Base-by-base conservation (phyloP, 2,329 filamentous ascomycete species). In the Penicillium sp. region DNA sequence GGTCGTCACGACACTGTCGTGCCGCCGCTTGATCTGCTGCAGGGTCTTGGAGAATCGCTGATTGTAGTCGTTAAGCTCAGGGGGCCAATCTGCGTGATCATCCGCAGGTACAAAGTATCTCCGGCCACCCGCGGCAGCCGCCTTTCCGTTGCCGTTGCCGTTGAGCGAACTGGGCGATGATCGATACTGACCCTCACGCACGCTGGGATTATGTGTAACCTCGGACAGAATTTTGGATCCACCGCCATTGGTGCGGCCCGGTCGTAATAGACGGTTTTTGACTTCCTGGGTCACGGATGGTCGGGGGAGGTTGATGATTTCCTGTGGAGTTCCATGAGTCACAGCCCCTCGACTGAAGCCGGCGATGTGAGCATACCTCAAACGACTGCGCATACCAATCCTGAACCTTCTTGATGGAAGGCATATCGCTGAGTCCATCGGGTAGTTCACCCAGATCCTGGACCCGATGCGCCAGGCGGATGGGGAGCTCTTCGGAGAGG, bases 321-420 rank as follows among this genome's bases (percentile, higher is more conserved):
- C 93, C 89, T 71, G 50, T 53, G 33, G 32, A 23, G 44, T 23
- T 41, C 67, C 63, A 64, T 65, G 35, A 58, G 50, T 53, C 52
- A 49, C 28, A 20, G 32, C 41, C 27, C 24, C 40, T 12, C 38
- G 42, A 33, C 20, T 18, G 32, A 23, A 23, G 20, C 20, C 27
- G n/a, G 20, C n/a, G 39, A 53, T 31, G 47, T 31, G 42, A 48
- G 32, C 81, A 62, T 81, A 95, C 91, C 83, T 98, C 93, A 66
- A 98, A 98, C 44, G 93, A 98, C 76, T 98, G 93, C 57, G 92
- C 93, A 72, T 98, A 98, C 93, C 93, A 98, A 66, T 97, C 91
- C 70, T 91, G 87, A 60, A 98, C 93, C 66, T 86, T 89, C 70
- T 86, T 85, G 60, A 98, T 95, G 9, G 93, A 97, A 33, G 91